Conservation (phyloP, 23 red algal species). For the Gracilaria gracilis region DNA sequence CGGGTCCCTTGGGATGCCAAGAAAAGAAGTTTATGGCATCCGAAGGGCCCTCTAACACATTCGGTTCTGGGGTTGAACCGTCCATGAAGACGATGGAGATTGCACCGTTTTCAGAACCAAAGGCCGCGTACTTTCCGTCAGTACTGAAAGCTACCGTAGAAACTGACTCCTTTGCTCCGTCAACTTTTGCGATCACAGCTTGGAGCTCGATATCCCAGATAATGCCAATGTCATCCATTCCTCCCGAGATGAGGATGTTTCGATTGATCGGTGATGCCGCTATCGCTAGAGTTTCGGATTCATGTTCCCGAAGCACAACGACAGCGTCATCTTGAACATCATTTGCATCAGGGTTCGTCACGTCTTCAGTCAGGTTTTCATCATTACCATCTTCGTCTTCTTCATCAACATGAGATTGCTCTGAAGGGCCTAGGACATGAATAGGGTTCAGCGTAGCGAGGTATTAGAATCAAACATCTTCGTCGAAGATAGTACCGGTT, state of each 20-base stretch:
- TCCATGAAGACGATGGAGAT: slow-evolving; percentile 69
- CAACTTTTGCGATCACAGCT: slow-evolving; percentile 46
- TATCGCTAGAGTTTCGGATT: slow-evolving; percentile 43
- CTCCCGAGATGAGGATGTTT: slow-evolving; percentile 53
- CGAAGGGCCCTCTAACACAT: slow-evolving; percentile 65
- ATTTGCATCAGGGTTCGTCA: neutral
- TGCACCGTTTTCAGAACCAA: slow-evolving; percentile 76
- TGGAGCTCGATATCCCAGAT: slow-evolving; percentile 69
- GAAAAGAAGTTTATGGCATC: slow-evolving; percentile 78
- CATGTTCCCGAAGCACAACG: slow-evolving; percentile 61
- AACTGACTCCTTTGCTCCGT: slow-evolving; percentile 75
- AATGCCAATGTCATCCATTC: slow-evolving; percentile 73
- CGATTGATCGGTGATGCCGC: slow-evolving; percentile 56
- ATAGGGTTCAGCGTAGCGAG: neutral
- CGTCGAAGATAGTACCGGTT: neutral
- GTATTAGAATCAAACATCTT: neutral
- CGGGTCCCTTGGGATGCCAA: slow-evolving; percentile 79
- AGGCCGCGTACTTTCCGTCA: slow-evolving; percentile 73
- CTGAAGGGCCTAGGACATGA: neutral
- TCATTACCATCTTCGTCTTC: slow-evolving; percentile 10
- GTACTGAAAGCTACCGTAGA: slow-evolving; percentile 59
- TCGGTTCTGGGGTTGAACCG: slow-evolving; percentile 7
- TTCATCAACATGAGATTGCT: neutral
- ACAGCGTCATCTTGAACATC: slow-evolving; percentile 44
- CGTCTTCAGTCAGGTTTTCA: neutral